phyloP scores from a whole-genome alignment of 2,329 filamentous ascomycete species.

The Trichoderma harzianum region DNA sequence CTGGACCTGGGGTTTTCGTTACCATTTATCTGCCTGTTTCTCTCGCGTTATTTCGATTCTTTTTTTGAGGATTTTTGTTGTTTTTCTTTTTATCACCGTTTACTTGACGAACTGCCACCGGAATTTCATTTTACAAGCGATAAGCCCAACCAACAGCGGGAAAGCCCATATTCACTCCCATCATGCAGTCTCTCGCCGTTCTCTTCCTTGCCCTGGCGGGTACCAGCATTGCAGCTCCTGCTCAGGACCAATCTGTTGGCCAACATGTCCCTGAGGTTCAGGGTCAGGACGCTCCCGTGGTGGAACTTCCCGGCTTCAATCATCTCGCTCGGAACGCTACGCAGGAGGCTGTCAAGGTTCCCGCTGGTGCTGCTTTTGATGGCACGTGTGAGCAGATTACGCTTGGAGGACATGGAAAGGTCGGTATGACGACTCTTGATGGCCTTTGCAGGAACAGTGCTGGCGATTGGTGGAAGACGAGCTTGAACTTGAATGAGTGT shows the following conservation, averaged over 20 bases:
- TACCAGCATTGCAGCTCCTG: background rate
- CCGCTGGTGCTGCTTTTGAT: constrained; percentile 9
- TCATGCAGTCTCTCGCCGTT: constrained; percentile 17
- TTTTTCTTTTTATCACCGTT: background rate
- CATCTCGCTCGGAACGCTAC: constrained; percentile 11
- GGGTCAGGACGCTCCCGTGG: background rate
- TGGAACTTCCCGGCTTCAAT: constrained; percentile 4
- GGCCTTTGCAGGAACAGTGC: constrained; percentile 23
- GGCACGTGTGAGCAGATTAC: constrained; percentile 23
- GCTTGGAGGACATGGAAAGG: constrained; percentile 23
- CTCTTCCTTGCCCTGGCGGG: background rate
- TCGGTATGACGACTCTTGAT: constrained; percentile 23
- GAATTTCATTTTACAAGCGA: background rate
- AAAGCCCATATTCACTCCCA: background rate
- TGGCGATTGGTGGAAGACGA: constrained; percentile 26
- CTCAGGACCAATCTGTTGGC: background rate
- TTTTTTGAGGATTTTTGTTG: background rate
- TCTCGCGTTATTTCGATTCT: background rate
- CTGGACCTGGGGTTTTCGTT: background rate
- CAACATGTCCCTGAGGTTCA: background rate
- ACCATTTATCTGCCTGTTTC: background rate
- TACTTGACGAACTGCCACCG: background rate
- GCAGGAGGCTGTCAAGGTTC: background rate
- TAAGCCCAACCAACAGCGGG: background rate
- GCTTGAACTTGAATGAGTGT: constrained; percentile 27